A percentile compares a stretch with the other conserved stretches of the same genome.
phyloP scores from a whole-genome alignment of 345 rosid species.

The Melaleuca alternifolia region DNA sequence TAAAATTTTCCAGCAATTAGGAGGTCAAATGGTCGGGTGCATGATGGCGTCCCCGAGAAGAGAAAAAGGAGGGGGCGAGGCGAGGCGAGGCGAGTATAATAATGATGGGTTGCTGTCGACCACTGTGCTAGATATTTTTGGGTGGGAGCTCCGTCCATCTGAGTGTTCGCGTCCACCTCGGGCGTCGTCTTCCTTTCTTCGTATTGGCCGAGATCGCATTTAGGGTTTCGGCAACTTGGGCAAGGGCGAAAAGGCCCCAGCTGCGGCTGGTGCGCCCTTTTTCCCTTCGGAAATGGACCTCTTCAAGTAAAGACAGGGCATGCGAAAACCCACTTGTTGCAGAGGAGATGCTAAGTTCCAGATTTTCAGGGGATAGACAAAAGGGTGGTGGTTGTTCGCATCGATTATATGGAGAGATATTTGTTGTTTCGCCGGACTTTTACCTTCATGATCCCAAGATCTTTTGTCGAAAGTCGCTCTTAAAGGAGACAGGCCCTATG shows the following conservation, averaged over 20 bases:
- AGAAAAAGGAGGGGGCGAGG: neutral
- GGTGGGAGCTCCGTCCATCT: neutral
- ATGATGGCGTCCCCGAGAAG: neutral
- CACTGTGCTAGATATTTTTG: neutral
- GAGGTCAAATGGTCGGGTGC: neutral
- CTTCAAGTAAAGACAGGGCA: neutral
- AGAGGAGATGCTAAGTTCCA: rapidly evolving
- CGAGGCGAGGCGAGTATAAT: neutral
- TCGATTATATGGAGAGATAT: neutral
- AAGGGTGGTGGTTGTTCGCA: neutral
- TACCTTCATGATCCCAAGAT: neutral
- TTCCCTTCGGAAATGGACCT: neutral
- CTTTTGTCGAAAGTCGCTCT: neutral
- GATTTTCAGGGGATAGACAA: neutral
- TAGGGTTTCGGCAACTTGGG: neutral
- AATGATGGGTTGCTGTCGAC: neutral
- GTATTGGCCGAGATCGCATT: rapidly evolving
- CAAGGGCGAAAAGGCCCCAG: too few species aligned
- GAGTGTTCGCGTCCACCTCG: neutral
- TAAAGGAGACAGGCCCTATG: rapidly evolving
- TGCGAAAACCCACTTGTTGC: neutral
- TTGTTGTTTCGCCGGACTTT: neutral
- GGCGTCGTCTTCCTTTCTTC: rapidly evolving
- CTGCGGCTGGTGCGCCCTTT: neutral
- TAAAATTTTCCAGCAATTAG: neutral